Conservation (phyloP, 2,329 filamentous ascomycete species). For the Beauveria bassiana region DNA sequence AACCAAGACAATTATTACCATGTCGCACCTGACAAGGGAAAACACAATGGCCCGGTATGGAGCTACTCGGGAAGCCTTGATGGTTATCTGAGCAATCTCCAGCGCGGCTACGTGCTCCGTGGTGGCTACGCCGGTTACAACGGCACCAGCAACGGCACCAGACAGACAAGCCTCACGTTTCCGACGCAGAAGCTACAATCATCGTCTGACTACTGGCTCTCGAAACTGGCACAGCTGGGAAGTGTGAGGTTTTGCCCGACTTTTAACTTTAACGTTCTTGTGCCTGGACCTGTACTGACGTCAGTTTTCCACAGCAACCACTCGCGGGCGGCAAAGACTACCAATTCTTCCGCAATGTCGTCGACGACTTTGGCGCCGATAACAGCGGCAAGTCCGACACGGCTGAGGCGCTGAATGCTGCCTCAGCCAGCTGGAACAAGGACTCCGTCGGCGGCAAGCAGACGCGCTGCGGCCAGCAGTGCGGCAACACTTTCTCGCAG, state of each 20-base stretch:
- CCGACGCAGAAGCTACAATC: not conserved
- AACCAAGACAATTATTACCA: conserved; percentile 17
- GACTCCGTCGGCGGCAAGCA: conserved; percentile 40
- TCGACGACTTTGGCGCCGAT: conserved; percentile 41
- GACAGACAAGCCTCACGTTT: too few relatives aligned
- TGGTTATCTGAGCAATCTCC: not conserved
- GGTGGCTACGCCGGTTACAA: conserved; percentile 6
- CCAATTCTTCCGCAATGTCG: conserved; percentile 44
- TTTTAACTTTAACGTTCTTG: too few relatives aligned
- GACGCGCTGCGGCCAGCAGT: conserved; percentile 53
- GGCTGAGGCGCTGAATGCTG: conserved; percentile 48
- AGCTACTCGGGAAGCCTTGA: not conserved
- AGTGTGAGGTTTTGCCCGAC: not conserved
- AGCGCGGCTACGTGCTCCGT: conserved; percentile 10
- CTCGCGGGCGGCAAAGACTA: conserved; percentile 26
- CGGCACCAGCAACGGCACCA: too few relatives aligned
- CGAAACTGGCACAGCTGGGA: not conserved
- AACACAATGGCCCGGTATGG: conserved; percentile 10
- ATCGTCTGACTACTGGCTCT: conserved; percentile 7
- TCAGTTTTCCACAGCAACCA: conserved; percentile 9
- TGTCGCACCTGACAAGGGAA: conserved; percentile 12
- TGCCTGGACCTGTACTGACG: too few relatives aligned
- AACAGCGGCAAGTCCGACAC: conserved; percentile 25
- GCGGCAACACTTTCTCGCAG: conserved; percentile 56
- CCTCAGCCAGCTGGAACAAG: conserved; percentile 19